Evolutionary conservation across 805 yeast species (phyloP).

Genomic region (Grigorovia humatica): DNA sequence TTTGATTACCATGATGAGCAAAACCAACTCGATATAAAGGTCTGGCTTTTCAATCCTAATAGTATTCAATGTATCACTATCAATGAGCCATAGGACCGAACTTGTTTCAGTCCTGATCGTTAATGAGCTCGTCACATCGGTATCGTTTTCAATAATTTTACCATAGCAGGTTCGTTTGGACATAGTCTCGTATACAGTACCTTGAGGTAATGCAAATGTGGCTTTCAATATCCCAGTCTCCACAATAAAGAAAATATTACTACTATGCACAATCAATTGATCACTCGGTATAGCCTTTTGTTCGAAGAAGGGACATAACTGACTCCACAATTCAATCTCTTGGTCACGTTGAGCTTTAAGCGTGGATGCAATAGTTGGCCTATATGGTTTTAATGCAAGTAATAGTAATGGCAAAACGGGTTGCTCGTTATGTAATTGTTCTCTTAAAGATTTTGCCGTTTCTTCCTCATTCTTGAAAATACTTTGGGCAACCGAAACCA

Average conservation of each 20-base stretch:
- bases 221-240: conserved; percentile 46
- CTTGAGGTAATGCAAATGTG: conserved; percentile 40
- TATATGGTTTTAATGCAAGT: conserved; percentile 21
- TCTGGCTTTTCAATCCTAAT: conserved; percentile 41
- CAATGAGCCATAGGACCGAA: conserved; percentile 60
- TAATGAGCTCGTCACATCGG: conserved; percentile 20
- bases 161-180: conserved; percentile 52
- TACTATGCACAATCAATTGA: conserved; percentile 28
- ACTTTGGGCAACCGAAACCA: conserved; percentile 32
- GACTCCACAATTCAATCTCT: conserved; percentile 51
- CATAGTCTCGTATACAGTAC: conserved; percentile 34
- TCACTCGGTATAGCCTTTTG: conserved; percentile 42
- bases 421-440: conserved; percentile 10
- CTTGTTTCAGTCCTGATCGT: conserved; percentile 49
- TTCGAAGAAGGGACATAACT: conserved; percentile 46
- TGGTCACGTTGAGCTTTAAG: conserved; percentile 26
- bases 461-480: conserved; percentile 24
- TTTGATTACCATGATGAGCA: conserved; percentile 49
- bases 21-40: conserved; percentile 53
- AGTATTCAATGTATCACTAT: conserved; percentile 34
- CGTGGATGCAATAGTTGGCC: conserved; percentile 19
- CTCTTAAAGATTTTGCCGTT: conserved; percentile 14
- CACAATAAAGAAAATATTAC: conserved; percentile 41
- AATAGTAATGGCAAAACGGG: conserved; percentile 23
- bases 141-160: conserved; percentile 12